Evolutionary conservation across 192 early-diverging fungal genomes (phyloP), one percentile per base, ranked within the genome.

Genomic region (Ramicandelaber brevisporus): DNA sequence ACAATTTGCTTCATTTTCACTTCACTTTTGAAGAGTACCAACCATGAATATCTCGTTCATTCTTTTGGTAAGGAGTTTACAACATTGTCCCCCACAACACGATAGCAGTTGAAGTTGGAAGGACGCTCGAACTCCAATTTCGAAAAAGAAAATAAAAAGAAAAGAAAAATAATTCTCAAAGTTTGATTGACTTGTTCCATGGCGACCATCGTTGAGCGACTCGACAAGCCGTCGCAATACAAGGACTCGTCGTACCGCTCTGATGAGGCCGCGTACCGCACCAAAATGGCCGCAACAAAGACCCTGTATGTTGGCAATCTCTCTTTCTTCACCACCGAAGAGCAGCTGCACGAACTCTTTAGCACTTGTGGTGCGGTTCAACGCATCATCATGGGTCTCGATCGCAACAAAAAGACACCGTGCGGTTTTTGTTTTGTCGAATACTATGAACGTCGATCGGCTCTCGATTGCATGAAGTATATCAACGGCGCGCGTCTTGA

Each of bases 401-500:
- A 90, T 45, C 60, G 76, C n/a, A 62, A 70, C 34, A 64, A 72
- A 43, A 81, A 85, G 46, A 97, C 88, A 6, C 92, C 88, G 3
- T 97, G 92, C 38, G 92, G 92, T 6, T 97, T 97, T 53, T 97
- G 92, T 46, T 97, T 97, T 68, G 92, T 97, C 30, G 92, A 97
- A 46, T 83, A 86, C 55, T 97, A 92, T 46, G 65, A 75, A 27
- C 78, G 73, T 23, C 54, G 59, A n/a, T 72, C 76, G 34, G 82
- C 88, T n/a, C 56, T 93, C 16, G 77, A 84, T 40, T 86, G 80
- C 39, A 73, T 89, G 73, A 77, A 78, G 39, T 93, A 77, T 34
- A 59, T 92, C 29, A 87, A 84, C 43, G 82, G 84, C 13, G 85
- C 84, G 29, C 87, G 87, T 55, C 50, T 97, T 12, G 92, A 97